Percentiles rank a stretch among this genome's conserved stretches.
These are phyloP conservation scores for Hyaloperonospora arabidopsidis DNA, from an alignment of 352 stramenopile genomes.

Conservation along the genomic window DNA sequence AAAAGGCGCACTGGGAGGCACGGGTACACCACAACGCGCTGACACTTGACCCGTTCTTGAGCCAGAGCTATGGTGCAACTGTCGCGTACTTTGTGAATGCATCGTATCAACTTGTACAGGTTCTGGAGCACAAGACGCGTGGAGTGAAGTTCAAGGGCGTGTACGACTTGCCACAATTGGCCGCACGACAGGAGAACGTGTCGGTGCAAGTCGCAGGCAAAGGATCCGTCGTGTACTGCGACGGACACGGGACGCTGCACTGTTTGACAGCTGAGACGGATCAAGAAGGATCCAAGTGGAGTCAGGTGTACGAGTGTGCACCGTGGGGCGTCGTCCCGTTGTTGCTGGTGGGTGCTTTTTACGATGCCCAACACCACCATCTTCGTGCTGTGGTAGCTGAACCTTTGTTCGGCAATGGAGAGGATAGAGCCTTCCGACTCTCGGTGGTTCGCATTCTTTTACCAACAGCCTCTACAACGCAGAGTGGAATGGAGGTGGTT, in stretches of 20 bases:
- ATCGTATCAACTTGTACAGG: conserved; percentile 56
- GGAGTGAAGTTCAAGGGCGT: conserved; percentile 26
- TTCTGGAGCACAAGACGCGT: conserved; percentile 24
- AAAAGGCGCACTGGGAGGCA: conserved; percentile 60
- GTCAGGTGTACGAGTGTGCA: conserved; percentile 41
- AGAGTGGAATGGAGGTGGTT: conserved; percentile 29
- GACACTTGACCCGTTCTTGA: conserved; percentile 45
- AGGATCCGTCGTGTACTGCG: conserved; percentile 58
- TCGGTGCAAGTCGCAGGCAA: conserved; percentile 47
- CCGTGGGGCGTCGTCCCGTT: conserved; percentile 31
- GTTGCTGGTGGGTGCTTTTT: conserved; percentile 43
- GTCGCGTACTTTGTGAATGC: conserved; percentile 64
- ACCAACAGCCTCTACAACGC: conserved; percentile 13
- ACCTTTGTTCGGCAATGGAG: conserved; percentile 34
- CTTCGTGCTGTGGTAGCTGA: conserved; percentile 46
- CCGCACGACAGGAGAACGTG: conserved; percentile 49
- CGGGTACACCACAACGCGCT: conserved; percentile 64
- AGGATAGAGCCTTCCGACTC: conserved; percentile 46
- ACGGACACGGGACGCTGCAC: conserved; percentile 49
- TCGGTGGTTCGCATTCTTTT: conserved; percentile 33
- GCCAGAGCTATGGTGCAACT: conserved; percentile 23
- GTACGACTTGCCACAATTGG: conserved; percentile 32
- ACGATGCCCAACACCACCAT: conserved; percentile 31
- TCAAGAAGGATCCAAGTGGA: conserved; percentile 29
- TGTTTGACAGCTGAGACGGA: conserved; percentile 37